Evolutionary conservation across 495 filamentous ascomycete genomes (phyloP), one percentile per base, ranked within the genome.

Genomic region (Acidomyces sp.): DNA sequence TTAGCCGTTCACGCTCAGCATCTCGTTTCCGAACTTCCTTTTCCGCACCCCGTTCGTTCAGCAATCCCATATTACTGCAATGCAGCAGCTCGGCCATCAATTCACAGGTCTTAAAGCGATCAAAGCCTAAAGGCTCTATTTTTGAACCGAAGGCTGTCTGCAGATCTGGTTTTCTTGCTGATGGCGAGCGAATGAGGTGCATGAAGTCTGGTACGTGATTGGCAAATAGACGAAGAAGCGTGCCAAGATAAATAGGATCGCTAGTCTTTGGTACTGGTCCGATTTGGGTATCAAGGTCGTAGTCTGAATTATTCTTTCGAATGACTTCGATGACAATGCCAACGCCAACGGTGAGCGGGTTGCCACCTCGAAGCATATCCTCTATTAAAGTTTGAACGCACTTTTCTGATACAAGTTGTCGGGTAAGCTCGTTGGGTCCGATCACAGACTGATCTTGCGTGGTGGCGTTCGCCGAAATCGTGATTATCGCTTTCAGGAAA

Each of bases 271-370:
- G 71, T 44, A 85, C 80, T 25, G 82, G 75, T 34, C 82, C 80
- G 33, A 78, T 68, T 31, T 82, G 71, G 46, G 82, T 78, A 48
- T 96, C 92, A 2, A 86, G 81, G 51, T 99, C 90, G 54, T 99
- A 99, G 59, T 99, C 90, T 0, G 92, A 96, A 55, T 99, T 99
- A 54, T 99, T 99, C 64, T 99, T 99, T 35, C 90, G 74, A 53
- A 99, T 99, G 20, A 99, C 90, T 59, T 99, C 90, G 48, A 99
- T 96, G 10, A 99, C 74, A 47, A 95, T 94, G 12, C 92, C 90
- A 21, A 99, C 90, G 15, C 90, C 92, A 27, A 96, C 93, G 1
- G 90, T 96, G 40, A 99, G 64, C 3, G 90, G 80, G 51, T 96
- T 96, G 28, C 90, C 92, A 20, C 90, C 90, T 23, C 77, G 73